Base-by-base conservation (phyloP, 345 rosid species). In the Moricandia moricandioides region DNA sequence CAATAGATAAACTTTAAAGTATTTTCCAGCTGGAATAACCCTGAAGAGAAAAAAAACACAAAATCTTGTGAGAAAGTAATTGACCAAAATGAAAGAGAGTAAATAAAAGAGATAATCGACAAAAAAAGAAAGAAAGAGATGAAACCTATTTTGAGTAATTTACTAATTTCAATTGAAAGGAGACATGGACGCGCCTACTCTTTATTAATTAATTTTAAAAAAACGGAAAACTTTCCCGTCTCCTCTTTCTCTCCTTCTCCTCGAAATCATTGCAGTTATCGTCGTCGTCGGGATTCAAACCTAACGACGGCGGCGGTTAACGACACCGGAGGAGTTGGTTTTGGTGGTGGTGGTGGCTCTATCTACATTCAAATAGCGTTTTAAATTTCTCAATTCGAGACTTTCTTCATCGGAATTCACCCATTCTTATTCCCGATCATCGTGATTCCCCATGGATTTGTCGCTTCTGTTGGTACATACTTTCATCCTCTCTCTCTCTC, bases 391-490 rank as follows among this genome's bases (percentile, higher is more conserved):
- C n/a, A 21, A 37, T 63, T 27, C 43, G 57, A 16, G 56, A 49
- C 56, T 49, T 56, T 58, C 59, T 49, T 37, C 45, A 66, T 65
- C 59, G 78, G 71, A 65, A 65, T 26, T 21, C 68, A 64, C 31
- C 57, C 67, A 78, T 61, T 65, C 75, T 37, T 59, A 37, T 37
- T 37, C 54, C 54, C 54, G 54, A 47, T 47, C 64, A 72, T 84
- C 80, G 83, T 63, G 73, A 26, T 75, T 75, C 81, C 71, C 84
- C n/a, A 85, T 69, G 80, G 71, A 24, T 66, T 81, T 83, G 92
- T 86, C 87, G 62, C 82, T 3, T 75, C 68, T 57, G 21, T 45
- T 71, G 82, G 83, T 85, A 59, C 86, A 65, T 62, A 67, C 79
- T 78, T 75, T 70, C 54, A 21, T 21, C 67, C 24, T 49, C 63